These are phyloP conservation scores for Orobanche coerulescens DNA, from an alignment of 257 asterid genomes.

Conservation along the genomic window DNA sequence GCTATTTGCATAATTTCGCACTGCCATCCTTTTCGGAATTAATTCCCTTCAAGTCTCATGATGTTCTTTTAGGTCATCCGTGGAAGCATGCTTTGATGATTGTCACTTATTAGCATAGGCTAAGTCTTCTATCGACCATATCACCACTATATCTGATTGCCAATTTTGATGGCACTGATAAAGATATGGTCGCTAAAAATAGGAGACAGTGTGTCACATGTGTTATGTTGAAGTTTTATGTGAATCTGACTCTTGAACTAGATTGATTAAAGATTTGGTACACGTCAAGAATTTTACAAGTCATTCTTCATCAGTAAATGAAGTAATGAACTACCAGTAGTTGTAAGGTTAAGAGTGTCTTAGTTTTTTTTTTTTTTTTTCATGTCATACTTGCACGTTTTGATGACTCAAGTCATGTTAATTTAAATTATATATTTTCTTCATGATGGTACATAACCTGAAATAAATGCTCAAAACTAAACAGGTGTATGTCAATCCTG, in stretches of 20 bases:
- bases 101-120: not conserved
- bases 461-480: slow-evolving; percentile 23
- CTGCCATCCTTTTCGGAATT: not conserved
- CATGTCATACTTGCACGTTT: slow-evolving; percentile 3
- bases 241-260: not conserved
- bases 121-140: not conserved
- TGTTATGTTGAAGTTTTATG: not conserved
- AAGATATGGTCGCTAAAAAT: not conserved
- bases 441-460: slow-evolving; percentile 25
- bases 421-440: slow-evolving; percentile 18
- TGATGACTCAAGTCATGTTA: slow-evolving; percentile 15
- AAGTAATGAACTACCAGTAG: slow-evolving; percentile 3
- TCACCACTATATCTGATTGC: slow-evolving; percentile 12
- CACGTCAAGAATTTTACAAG: not conserved
- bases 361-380: not conserved
- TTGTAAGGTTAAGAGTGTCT: not conserved
- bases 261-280: slow-evolving; percentile 6
- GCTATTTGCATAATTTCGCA: not conserved
- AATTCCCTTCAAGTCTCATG: too few relatives aligned
- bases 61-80: not conserved
- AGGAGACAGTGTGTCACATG: not conserved
- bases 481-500: slow-evolving; percentile 80
- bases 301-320: slow-evolving; percentile 12
- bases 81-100: not conserved
- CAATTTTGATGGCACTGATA: not conserved